Evolutionary conservation across 2,329 filamentous ascomycete species (phyloP).

Genomic region (Pestalotiopsis sp.): DNA sequence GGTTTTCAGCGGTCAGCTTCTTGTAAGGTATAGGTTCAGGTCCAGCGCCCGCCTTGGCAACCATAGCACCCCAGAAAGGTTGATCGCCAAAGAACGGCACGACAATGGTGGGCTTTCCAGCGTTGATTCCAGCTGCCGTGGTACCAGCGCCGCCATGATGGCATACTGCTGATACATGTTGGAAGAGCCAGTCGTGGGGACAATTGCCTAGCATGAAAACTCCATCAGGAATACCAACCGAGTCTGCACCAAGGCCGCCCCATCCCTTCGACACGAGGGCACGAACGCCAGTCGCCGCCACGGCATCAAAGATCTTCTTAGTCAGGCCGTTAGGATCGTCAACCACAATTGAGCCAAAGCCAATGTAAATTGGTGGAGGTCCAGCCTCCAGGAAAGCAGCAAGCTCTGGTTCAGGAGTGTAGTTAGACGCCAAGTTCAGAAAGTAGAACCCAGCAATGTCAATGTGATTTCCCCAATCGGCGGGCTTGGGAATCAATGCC

Average conservation of each 20-base stretch:
- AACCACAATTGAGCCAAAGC: conserved; percentile 58
- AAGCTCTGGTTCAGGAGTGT: conserved; percentile 32
- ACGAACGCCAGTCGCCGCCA: conserved; percentile 55
- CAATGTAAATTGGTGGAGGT: conserved; percentile 54
- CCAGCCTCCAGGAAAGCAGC: conserved; percentile 46
- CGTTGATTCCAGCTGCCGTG: conserved; percentile 81
- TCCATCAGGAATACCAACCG: conserved; percentile 68
- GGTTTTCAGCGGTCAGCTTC: conserved; percentile 63
- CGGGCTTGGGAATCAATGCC: conserved; percentile 51
- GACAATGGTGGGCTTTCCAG: conserved; percentile 78
- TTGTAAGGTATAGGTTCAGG: conserved; percentile 71
- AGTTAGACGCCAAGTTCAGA: conserved; percentile 42
- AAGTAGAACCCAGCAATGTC: conserved; percentile 57
- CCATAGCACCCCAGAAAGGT: conserved; percentile 81
- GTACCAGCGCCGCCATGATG: conserved; percentile 90
- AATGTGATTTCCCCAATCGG: conserved; percentile 56
- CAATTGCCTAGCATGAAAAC: conserved; percentile 85
- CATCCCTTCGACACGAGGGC: conserved; percentile 86
- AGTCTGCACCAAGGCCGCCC: conserved; percentile 79
- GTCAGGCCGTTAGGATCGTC: conserved; percentile 48
- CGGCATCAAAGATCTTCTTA: conserved; percentile 46
- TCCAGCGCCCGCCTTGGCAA: conserved; percentile 71
- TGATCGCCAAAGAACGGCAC: conserved; percentile 89
- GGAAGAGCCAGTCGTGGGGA: conserved; percentile 88
- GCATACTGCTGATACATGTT: conserved; percentile 77